phyloP scores from a whole-genome alignment of 148 eudicot species.

The Spergularia bocconei region DNA sequence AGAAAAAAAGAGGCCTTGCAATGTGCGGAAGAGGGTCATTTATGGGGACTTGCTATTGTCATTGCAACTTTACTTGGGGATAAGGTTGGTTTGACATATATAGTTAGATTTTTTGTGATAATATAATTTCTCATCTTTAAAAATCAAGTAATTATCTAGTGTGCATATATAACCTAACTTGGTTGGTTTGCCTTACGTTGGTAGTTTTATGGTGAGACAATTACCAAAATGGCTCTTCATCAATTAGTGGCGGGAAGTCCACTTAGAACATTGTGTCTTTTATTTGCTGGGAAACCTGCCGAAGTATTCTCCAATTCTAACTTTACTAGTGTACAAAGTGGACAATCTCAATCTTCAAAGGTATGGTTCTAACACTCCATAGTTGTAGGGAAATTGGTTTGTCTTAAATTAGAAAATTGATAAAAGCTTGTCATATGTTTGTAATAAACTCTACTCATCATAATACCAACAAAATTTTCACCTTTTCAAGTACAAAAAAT shows the following conservation, averaged over 20 bases:
- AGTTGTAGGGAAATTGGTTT: too few relatives aligned
- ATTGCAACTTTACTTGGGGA: conserved; percentile 88
- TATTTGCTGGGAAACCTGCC: conserved; percentile 82
- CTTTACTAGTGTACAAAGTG: conserved; percentile 32
- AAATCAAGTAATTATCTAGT: background rate
- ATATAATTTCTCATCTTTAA: background rate
- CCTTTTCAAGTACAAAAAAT: too few relatives aligned
- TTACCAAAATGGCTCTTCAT: conserved; percentile 81
- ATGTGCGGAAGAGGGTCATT: conserved; percentile 77
- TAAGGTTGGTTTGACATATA: conserved; percentile 42
- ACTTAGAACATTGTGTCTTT: conserved; percentile 76
- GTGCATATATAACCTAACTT: conserved; percentile 10
- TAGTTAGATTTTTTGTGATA: background rate
- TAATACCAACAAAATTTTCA: too few relatives aligned
- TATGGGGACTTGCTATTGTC: conserved; percentile 85
- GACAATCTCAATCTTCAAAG: conserved; percentile 42
- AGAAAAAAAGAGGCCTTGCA: conserved; percentile 77
- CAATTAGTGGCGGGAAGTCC: conserved; percentile 82
- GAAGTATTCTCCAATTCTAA: conserved; percentile 59
- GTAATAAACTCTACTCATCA: too few relatives aligned
- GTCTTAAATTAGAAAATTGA: too few relatives aligned
- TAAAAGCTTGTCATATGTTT: too few relatives aligned
- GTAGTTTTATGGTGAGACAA: conserved; percentile 79
- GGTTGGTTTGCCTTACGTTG: conserved; percentile 3
- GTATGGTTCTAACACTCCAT: conserved; percentile 21